phyloP scores from a whole-genome alignment of 768 basidiomycete species.

The Trametes elegans region DNA sequence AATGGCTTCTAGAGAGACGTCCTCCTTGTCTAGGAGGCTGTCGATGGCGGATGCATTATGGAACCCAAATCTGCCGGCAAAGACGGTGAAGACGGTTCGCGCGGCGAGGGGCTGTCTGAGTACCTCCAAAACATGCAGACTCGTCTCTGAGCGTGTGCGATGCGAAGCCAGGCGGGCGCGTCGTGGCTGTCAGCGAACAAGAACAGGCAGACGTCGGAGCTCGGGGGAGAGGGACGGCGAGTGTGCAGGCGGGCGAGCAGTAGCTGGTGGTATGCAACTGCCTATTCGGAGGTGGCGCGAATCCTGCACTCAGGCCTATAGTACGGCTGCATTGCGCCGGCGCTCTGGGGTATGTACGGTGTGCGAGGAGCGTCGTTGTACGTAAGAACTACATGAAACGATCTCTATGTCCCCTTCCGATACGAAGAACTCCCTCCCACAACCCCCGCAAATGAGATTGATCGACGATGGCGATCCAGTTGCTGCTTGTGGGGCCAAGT shows the following conservation, averaged over 20 bases:
- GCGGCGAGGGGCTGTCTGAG: constrained; percentile 10
- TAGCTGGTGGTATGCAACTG: constrained; percentile 17
- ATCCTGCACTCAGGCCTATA: no score
- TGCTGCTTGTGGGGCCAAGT: constrained; percentile 17
- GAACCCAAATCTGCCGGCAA: constrained; percentile 74
- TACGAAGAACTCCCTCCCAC: constrained; percentile 8
- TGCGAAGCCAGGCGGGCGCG: background rate
- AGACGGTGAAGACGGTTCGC: constrained; percentile 19
- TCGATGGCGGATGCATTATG: constrained; percentile 88
- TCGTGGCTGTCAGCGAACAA: no score
- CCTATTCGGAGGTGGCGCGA: constrained; percentile 20
- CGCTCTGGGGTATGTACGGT: constrained; percentile 3
- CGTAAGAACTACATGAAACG: constrained; percentile 21
- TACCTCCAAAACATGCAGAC: constrained; percentile 52
- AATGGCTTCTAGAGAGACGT: constrained; percentile 85
- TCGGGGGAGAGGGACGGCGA: background rate
- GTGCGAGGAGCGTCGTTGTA: constrained; percentile 3
- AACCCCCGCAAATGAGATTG: constrained; percentile 18
- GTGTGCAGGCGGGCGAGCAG: background rate
- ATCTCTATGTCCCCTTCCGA: constrained; percentile 6
- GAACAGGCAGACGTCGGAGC: background rate
- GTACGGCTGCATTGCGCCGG: background rate
- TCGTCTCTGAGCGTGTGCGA: background rate
- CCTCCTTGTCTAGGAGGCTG: constrained; percentile 86
- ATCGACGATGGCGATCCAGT: constrained; percentile 21